Conservation (phyloP, 352 stramenopile species). For the Phytophthora cryptogea region DNA sequence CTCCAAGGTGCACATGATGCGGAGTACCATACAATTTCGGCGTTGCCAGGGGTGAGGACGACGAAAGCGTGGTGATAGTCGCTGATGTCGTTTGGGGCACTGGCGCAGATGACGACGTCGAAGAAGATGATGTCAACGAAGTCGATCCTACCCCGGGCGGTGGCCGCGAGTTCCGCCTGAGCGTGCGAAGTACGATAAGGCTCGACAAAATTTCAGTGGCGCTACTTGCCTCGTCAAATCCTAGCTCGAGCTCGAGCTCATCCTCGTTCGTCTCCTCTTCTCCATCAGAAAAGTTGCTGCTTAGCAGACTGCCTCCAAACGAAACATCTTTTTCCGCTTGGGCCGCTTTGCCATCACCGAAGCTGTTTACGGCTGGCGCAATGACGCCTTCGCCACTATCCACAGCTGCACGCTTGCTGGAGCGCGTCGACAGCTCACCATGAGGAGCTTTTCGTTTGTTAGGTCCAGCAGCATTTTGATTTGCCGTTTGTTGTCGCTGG, state of each 20-base stretch:
- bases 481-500: slow-evolving; percentile 21
- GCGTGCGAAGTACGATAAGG: slow-evolving; percentile 72
- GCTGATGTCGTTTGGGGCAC: slow-evolving; percentile 34
- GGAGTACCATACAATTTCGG: slow-evolving; percentile 38
- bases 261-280: slow-evolving; percentile 42
- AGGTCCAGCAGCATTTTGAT: slow-evolving; percentile 12
- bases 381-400: slow-evolving; percentile 26
- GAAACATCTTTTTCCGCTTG: slow-evolving; percentile 25
- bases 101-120: slow-evolving; percentile 35
- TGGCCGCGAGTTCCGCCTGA: slow-evolving; percentile 65
- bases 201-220: slow-evolving; percentile 81
- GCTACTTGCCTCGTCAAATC: slow-evolving; percentile 72
- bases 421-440: slow-evolving; percentile 36
- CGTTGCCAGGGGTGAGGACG: slow-evolving; percentile 40
- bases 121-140: slow-evolving; percentile 51
- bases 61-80: slow-evolving; percentile 40
- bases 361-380: slow-evolving; percentile 28
- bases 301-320: slow-evolving; percentile 43
- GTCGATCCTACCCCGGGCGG: slow-evolving; percentile 40
- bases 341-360: slow-evolving; percentile 22
- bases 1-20: slow-evolving; percentile 28
- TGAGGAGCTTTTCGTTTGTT: slow-evolving; percentile 57
- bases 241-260: slow-evolving; percentile 68
- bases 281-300: slow-evolving; percentile 34
- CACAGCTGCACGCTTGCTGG: slow-evolving; percentile 45